phyloP scores from a whole-genome alignment of 164 flowering plant species.

The Stephania japonica region DNA sequence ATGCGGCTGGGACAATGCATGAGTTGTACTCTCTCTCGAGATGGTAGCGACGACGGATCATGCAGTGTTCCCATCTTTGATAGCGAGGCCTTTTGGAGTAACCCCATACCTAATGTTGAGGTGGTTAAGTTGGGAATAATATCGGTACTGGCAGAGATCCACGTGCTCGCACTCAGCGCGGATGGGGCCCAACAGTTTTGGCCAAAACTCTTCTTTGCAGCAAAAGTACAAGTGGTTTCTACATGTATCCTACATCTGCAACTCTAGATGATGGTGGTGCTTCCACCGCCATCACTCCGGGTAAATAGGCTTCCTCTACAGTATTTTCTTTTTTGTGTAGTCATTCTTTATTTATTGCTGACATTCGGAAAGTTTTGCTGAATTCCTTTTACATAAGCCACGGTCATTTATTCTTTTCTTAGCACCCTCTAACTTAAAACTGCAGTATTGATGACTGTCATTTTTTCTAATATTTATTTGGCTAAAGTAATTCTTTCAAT shows the following conservation, averaged over 20 bases:
- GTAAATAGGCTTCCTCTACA: constrained; percentile 26
- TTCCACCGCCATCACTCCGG: constrained; percentile 26
- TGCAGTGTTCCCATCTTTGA: too few species aligned
- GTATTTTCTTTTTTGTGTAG: constrained; percentile 17
- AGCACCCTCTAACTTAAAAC: constrained; percentile 11
- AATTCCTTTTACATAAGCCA: constrained; percentile 74
- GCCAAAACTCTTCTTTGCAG: constrained; percentile 34
- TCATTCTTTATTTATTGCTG: constrained; percentile 28
- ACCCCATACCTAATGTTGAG: too few species aligned
- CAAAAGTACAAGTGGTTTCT: constrained; percentile 90
- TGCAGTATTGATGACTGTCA: constrained; percentile 23
- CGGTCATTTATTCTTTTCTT: constrained; percentile 20
- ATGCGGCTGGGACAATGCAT: too few species aligned
- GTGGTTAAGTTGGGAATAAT: too few species aligned
- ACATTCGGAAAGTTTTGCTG: constrained; percentile 58
- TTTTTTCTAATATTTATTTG: constrained; percentile 37
- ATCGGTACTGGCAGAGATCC: too few species aligned
- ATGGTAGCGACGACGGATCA: too few species aligned
- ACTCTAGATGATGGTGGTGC: constrained; percentile 50
- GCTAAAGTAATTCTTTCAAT: constrained; percentile 58
- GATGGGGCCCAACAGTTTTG: too few species aligned
- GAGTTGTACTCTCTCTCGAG: too few species aligned
- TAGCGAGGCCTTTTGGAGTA: too few species aligned
- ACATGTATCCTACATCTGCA: constrained; percentile 86
- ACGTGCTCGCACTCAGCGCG: too few species aligned